phyloP scores from a whole-genome alignment of 1,284 basidiomycete species.

The Grifola frondosa region DNA sequence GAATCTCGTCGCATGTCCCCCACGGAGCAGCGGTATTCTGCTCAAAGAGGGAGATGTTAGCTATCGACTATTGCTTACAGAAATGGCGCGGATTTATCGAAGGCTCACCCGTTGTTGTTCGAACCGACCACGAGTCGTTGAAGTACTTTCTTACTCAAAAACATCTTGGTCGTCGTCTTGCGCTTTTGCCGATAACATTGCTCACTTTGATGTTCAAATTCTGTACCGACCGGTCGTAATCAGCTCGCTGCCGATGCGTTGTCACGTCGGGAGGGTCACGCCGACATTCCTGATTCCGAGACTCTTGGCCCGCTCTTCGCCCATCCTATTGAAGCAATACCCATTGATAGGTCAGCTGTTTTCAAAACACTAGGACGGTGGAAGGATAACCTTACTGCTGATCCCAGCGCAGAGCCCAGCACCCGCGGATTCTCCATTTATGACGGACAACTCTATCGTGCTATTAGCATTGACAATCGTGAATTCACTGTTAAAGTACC shows the following conservation, averaged over 20 bases:
- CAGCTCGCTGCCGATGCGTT: slow-evolving; percentile 7
- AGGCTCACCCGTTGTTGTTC: slow-evolving; percentile 8
- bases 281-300: neutral
- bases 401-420: neutral
- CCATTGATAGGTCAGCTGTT: neutral
- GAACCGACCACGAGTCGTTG: slow-evolving; percentile 7
- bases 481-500: neutral
- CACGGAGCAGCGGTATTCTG: slow-evolving; percentile 7
- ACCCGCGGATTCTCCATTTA: neutral
- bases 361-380: neutral
- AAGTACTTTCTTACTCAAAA: slow-evolving; percentile 10
- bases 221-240: neutral
- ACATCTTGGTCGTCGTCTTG: slow-evolving; percentile 6
- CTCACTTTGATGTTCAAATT: slow-evolving; percentile 7
- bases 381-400: neutral
- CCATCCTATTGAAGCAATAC: neutral
- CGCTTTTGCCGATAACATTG: slow-evolving; percentile 4
- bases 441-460: neutral
- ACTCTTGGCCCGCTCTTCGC: neutral
- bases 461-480: neutral
- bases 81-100: slow-evolving; percentile 4
- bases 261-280: slow-evolving; percentile 1
- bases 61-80: neutral
- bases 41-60: slow-evolving; percentile 7
- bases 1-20: slow-evolving; percentile 9